Conservation (phyloP, 768 basidiomycete genomes). For the Hebeloma cylindrosporum region DNA sequence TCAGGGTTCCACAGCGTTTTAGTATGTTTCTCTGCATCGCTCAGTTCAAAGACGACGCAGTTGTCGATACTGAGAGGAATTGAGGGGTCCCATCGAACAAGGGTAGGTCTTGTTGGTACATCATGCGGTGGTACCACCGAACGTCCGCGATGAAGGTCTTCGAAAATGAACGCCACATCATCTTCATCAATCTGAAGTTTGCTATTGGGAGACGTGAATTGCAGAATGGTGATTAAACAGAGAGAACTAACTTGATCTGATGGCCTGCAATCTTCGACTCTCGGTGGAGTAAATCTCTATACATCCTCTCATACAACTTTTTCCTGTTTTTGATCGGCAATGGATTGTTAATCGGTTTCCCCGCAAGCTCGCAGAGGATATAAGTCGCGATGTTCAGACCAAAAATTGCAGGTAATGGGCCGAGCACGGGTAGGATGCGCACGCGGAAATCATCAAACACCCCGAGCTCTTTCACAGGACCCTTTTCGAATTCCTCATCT, state of each 20-base stretch:
- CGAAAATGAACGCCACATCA: slow-evolving; percentile 81
- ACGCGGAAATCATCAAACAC: slow-evolving; percentile 93
- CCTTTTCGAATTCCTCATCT: slow-evolving; percentile 90
- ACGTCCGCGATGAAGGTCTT: slow-evolving; percentile 81
- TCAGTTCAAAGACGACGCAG: slow-evolving; percentile 78
- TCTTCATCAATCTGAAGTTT: slow-evolving; percentile 79
- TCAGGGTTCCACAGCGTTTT: slow-evolving; percentile 39
- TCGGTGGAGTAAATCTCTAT: slow-evolving; percentile 71
- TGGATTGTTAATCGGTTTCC: slow-evolving; percentile 79
- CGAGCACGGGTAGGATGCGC: slow-evolving; percentile 88
- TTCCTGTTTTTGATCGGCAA: slow-evolving; percentile 82
- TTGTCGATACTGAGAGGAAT: slow-evolving; percentile 73
- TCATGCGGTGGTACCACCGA: slow-evolving; percentile 77
- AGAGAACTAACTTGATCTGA: slow-evolving; percentile 52
- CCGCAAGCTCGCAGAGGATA: slow-evolving; percentile 82
- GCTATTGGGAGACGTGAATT: slow-evolving; percentile 35
- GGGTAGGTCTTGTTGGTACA: slow-evolving; percentile 68
- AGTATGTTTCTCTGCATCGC: slow-evolving; percentile 70
- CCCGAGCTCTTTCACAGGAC: slow-evolving; percentile 83
- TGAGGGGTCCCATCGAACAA: slow-evolving; percentile 79
- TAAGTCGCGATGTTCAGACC: slow-evolving; percentile 90
- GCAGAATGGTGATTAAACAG: not conserved
- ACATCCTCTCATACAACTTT: slow-evolving; percentile 80
- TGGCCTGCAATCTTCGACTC: slow-evolving; percentile 69
- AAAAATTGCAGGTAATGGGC: slow-evolving; percentile 86